phyloP scores from a whole-genome alignment of 306 rosid species.

The Trifolium subterraneum region DNA sequence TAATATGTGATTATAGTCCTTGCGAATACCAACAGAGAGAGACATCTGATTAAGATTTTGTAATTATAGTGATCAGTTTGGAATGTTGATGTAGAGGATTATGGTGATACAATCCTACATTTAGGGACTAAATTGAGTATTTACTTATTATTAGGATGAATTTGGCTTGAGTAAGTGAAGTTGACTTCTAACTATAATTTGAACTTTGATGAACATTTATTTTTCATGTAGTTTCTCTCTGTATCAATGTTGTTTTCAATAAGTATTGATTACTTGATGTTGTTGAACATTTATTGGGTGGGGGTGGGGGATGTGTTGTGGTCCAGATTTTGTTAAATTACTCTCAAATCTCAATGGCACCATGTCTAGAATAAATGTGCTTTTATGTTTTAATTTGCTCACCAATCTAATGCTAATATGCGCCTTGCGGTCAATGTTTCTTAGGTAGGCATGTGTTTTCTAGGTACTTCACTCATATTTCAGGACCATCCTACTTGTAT shows the following conservation, averaged over 20 bases:
- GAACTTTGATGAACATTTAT: slow-evolving; percentile 7
- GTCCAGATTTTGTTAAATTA: not conserved
- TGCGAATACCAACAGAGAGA: not conserved
- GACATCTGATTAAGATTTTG: not conserved
- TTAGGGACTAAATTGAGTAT: not conserved
- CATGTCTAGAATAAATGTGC: not conserved
- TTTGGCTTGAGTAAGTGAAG: not conserved
- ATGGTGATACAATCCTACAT: not conserved
- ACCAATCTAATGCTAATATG: not conserved
- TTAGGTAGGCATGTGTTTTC: not conserved
- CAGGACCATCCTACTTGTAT: slow-evolving; percentile 3
- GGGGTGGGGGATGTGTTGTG: not conserved
- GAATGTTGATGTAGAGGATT: not conserved
- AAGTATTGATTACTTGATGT: not conserved
- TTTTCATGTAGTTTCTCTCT: slow-evolving; percentile 3
- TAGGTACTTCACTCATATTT: not conserved
- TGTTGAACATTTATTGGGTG: slow-evolving; percentile 8
- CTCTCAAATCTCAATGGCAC: not conserved
- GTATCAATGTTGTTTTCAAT: not conserved
- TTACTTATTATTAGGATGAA: slow-evolving; percentile 4
- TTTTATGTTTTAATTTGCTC: not conserved
- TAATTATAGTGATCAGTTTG: not conserved
- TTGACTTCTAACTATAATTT: slow-evolving; percentile 7
- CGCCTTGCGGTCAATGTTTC: not conserved
- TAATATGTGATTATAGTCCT: not conserved